Evolutionary conservation across 768 basidiomycete genomes (phyloP).

Genomic region (Coprinellus micaceus): DNA sequence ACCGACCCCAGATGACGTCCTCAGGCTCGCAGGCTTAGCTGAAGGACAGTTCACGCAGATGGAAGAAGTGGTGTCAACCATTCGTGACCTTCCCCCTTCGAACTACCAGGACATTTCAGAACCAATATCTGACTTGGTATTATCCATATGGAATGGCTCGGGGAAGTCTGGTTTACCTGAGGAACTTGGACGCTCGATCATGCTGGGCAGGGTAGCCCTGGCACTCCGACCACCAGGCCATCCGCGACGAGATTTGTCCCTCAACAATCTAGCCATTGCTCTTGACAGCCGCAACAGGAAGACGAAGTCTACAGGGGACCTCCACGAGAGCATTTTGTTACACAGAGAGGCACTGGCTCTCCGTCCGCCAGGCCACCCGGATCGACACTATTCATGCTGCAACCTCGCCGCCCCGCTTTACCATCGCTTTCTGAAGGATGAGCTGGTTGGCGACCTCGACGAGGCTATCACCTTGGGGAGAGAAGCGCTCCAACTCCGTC

Average conservation of each 20-base stretch:
- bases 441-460: conserved; percentile 12
- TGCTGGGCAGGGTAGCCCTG: not conserved
- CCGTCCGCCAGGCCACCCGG: conserved; percentile 11
- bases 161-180: no score
- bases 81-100: no score
- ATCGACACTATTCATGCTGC: conserved; percentile 11
- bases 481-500: no score
- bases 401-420: conserved; percentile 15
- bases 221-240: not conserved
- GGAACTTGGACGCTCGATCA: not conserved
- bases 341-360: conserved; percentile 8
- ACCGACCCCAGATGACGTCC: no score
- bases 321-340: not conserved
- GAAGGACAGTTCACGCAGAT: no score
- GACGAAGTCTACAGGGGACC: not conserved
- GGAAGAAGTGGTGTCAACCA: no score
- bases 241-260: not conserved
- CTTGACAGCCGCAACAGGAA: not conserved
- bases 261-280: not conserved
- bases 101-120: no score
- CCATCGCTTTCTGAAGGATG: conserved; percentile 7
- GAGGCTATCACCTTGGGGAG: conserved; percentile 24
- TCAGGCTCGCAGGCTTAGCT: no score
- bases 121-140: no score
- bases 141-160: no score